Evolutionary conservation across 2,329 filamentous ascomycete genomes (phyloP).

Genomic region (Orbilia brochopaga): DNA sequence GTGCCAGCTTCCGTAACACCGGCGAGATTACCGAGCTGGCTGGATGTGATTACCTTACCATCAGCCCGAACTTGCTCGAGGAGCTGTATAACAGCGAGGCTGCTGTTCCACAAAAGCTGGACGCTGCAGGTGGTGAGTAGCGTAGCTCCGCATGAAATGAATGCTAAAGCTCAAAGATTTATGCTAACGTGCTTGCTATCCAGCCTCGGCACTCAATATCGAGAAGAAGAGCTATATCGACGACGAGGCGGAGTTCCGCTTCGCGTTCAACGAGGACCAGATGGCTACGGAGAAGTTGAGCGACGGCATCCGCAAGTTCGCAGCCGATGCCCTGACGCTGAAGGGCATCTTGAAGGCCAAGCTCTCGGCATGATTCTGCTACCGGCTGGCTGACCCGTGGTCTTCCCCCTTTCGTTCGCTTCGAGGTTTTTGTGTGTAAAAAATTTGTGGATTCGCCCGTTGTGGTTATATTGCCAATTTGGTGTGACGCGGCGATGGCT

Average conservation of each 20-base stretch:
- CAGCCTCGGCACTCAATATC: conserved; percentile 70
- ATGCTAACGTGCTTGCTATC: not conserved
- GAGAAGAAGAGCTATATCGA: conserved; percentile 90
- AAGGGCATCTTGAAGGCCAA: conserved; percentile 91
- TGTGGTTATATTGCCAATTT: no score
- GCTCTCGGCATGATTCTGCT: conserved; percentile 62
- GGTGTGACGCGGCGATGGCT: no score
- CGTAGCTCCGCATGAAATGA: not conserved
- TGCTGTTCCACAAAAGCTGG: conserved; percentile 89
- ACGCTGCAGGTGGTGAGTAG: conserved; percentile 65
- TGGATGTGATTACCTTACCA: conserved; percentile 98
- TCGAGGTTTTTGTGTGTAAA: not conserved
- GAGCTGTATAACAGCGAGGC: conserved; percentile 84
- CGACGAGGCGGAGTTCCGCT: conserved; percentile 89
- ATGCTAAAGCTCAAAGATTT: conserved; percentile 3
- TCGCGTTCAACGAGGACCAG: conserved; percentile 99
- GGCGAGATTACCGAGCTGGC: conserved; percentile 98
- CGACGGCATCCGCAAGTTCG: conserved; percentile 99
- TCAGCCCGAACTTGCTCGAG: conserved; percentile 95
- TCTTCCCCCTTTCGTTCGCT: not conserved
- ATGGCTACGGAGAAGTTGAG: conserved; percentile 99
- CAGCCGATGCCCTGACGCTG: conserved; percentile 89
- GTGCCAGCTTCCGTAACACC: conserved; percentile 93
- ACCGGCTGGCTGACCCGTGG: not conserved
- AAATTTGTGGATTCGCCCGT: not conserved